These are phyloP conservation scores for Pseudotsuga menziesii DNA, from an alignment of 75 land plant genomes.

Conservation along the genomic window DNA sequence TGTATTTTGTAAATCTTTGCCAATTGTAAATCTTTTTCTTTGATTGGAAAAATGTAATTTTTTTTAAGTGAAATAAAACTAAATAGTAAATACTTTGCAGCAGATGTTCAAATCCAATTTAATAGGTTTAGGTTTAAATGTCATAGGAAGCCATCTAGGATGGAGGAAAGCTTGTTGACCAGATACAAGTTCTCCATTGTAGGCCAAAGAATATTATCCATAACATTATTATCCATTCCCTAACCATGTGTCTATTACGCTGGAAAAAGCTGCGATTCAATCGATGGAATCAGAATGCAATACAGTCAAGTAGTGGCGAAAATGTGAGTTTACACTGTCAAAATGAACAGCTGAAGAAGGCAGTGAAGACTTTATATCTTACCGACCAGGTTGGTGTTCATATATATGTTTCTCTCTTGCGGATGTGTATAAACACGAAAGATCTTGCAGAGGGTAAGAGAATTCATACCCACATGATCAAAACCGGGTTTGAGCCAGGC, in stretches of 20 bases:
- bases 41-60: too few relatives aligned
- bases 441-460: slow-evolving; percentile 27
- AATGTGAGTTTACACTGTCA: not conserved
- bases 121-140: too few relatives aligned
- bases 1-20: too few relatives aligned
- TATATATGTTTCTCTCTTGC: slow-evolving; percentile 9
- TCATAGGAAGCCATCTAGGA: too few relatives aligned
- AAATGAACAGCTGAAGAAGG: not conserved
- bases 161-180: not conserved
- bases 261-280: not conserved
- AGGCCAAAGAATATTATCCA: not conserved
- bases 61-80: too few relatives aligned
- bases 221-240: too few relatives aligned
- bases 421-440: slow-evolving; percentile 13
- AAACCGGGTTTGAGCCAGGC: slow-evolving; percentile 19
- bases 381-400: not conserved
- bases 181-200: not conserved
- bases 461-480: slow-evolving; percentile 36
- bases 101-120: too few relatives aligned
- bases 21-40: too few relatives aligned
- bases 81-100: too few relatives aligned
- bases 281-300: not conserved
- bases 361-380: not conserved
- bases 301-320: not conserved
- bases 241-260: not conserved